These are phyloP conservation scores for Lachancea meyersii DNA, from an alignment of 805 yeast genomes.

Conservation along the genomic window DNA sequence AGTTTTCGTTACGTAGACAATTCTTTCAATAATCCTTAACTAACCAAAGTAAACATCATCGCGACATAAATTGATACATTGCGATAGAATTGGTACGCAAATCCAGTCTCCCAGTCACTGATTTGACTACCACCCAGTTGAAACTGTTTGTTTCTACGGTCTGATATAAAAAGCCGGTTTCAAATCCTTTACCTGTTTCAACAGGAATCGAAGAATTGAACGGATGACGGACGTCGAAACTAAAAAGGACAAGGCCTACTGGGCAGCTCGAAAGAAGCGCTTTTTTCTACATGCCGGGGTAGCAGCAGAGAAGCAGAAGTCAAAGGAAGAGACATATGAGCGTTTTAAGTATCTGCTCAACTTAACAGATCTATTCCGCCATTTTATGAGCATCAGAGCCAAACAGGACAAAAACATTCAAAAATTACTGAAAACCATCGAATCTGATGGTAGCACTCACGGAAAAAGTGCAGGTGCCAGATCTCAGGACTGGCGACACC, in stretches of 20 bases:
- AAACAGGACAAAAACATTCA: conserved; percentile 70
- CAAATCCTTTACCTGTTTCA: too few relatives aligned
- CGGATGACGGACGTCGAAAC: neutral
- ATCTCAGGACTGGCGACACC: conserved; percentile 37
- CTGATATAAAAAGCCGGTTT: neutral
- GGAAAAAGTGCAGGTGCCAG: conserved; percentile 24
- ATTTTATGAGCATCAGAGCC: conserved; percentile 77
- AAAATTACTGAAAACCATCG: conserved; percentile 51
- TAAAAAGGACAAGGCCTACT: conserved; percentile 1
- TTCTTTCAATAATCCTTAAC: neutral
- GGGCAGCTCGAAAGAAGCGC: conserved; percentile 39
- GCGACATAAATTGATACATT: too few relatives aligned
- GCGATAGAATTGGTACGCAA: too few relatives aligned
- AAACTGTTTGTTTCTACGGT: too few relatives aligned
- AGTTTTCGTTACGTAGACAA: neutral
- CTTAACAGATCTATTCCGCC: conserved; percentile 79
- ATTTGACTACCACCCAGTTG: neutral
- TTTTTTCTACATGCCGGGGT: conserved; percentile 50
- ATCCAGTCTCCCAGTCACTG: neutral
- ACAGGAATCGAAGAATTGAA: neutral
- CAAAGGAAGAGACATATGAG: conserved; percentile 62
- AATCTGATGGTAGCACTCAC: conserved; percentile 41
- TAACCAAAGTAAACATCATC: too few relatives aligned
- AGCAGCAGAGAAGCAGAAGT: conserved; percentile 47
- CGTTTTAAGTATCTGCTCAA: conserved; percentile 77